Evolutionary conservation across 768 basidiomycete species (phyloP).

Genomic region (Boletus sensibilis): DNA sequence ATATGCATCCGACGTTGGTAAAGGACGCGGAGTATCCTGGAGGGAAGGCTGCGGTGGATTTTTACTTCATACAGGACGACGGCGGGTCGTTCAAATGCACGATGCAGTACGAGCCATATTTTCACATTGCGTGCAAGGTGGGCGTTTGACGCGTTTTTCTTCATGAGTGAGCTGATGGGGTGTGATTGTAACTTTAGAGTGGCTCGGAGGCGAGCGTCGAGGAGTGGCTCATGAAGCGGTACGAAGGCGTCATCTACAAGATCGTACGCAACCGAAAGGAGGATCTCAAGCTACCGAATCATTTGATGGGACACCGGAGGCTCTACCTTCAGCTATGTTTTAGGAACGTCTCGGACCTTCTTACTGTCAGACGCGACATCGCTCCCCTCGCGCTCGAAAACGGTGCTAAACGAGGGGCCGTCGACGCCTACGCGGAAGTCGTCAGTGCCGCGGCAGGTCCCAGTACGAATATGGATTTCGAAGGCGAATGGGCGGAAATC

Average conservation of each 20-base stretch:
- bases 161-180: conserved; percentile 1
- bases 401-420: conserved; percentile 87
- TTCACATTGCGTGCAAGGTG: conserved; percentile 90
- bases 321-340: conserved; percentile 88
- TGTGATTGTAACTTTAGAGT: conserved; percentile 40
- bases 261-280: conserved; percentile 85
- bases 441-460: conserved; percentile 74
- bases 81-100: conserved; percentile 97
- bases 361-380: conserved; percentile 82
- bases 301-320: conserved; percentile 91
- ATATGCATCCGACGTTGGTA: conserved; percentile 96
- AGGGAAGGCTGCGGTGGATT: conserved; percentile 90
- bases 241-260: conserved; percentile 81
- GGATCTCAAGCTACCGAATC: conserved; percentile 93
- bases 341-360: conserved; percentile 90
- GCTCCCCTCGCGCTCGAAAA: conserved; percentile 89
- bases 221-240: conserved; percentile 93
- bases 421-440: conserved; percentile 97
- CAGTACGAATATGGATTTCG: conserved; percentile 65
- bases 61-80: conserved; percentile 96
- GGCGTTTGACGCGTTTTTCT: conserved; percentile 16
- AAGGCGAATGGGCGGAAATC: conserved; percentile 59
- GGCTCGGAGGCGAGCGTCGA: conserved; percentile 89
- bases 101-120: conserved; percentile 91
- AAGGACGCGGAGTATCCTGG: conserved; percentile 83